Evolutionary conservation across 768 basidiomycete species (phyloP), one percentile per base, ranked within the genome.

Genomic region (Russula earlei): DNA sequence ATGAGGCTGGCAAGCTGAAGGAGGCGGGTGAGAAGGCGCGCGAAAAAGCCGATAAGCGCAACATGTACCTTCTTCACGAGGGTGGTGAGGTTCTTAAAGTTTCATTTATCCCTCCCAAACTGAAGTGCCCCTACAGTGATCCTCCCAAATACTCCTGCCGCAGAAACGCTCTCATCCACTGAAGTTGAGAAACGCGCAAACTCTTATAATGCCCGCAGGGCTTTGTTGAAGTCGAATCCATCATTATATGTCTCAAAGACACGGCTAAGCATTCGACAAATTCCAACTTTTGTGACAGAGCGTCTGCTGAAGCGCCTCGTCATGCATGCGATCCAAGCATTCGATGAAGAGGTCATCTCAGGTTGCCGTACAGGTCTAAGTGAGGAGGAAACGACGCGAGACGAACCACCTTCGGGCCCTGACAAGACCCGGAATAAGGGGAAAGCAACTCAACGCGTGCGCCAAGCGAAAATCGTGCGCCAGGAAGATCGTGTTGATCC

Each of bases 31-130:
- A 94, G 67, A 84, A 82, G 65, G 76, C 79, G 58, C 77, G 91
- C 46, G 83, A 91, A 69, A 94, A 94, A 69, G 84, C 85, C 0
- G 96, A 99, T 70, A 94, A 95, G 68, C 80, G 95, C 22, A 96
- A 97, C 67, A 82, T 96, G 67, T 97, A 99, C 68, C 81, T 99
- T 56, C 78, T 99, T 62, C 82, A 91, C 12, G 96, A 99, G 80
- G 96, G 96, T 75, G 90, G 94, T 90, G 65, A 63, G 83, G 71
- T 22, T 27, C 7, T 34, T 49, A 37, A 27, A 54, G 50, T 48
- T 58, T 9, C 5, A 14, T 41, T 17, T 24, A 10, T 19, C 34
- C 9, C n/a, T n/a, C 25, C 19, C 4, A 24, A 37, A 37, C 20
- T 29, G 38, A 61, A 6, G 57, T 44, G 40, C 17, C 15, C 20